Evolutionary conservation across 306 rosid species (phyloP).

Genomic region (Lotus japonicus): DNA sequence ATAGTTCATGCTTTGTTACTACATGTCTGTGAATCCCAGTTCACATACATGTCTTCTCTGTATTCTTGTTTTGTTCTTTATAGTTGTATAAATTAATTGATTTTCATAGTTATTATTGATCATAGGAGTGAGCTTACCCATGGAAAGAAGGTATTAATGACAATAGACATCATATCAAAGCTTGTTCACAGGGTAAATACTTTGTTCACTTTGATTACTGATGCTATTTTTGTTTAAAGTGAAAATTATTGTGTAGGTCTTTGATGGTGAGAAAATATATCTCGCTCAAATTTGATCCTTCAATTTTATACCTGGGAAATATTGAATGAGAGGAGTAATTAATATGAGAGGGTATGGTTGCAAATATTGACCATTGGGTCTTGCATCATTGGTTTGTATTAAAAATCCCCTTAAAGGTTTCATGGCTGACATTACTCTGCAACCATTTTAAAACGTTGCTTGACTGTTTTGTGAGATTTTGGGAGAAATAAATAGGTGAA

Average conservation of each 20-base stretch:
- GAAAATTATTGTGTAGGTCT: not conserved
- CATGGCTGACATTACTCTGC: no score
- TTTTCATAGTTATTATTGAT: constrained; percentile 25
- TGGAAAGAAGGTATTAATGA: constrained; percentile 72
- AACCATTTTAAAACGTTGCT: no score
- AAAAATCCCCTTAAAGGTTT: no score
- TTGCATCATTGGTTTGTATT: no score
- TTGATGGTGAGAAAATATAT: constrained; percentile 1
- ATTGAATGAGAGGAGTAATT: not conserved
- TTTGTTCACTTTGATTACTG: constrained; percentile 11
- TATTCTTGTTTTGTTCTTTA: constrained; percentile 3
- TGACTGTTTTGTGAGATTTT: no score
- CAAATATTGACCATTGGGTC: not conserved
- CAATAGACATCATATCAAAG: constrained; percentile 74
- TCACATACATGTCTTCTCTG: constrained; percentile 2
- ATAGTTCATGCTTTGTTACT: not conserved
- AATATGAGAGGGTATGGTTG: not conserved
- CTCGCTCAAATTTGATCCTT: not conserved
- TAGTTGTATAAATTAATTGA: not conserved
- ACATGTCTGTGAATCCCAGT: not conserved
- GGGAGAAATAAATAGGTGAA: no score
- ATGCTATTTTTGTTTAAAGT: constrained; percentile 11
- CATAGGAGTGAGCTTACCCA: constrained; percentile 81
- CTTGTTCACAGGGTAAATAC: constrained; percentile 70
- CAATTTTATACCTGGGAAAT: not conserved